phyloP scores from a whole-genome alignment of 495 filamentous ascomycete species.

The Hyaloscypha hepaticicola region DNA sequence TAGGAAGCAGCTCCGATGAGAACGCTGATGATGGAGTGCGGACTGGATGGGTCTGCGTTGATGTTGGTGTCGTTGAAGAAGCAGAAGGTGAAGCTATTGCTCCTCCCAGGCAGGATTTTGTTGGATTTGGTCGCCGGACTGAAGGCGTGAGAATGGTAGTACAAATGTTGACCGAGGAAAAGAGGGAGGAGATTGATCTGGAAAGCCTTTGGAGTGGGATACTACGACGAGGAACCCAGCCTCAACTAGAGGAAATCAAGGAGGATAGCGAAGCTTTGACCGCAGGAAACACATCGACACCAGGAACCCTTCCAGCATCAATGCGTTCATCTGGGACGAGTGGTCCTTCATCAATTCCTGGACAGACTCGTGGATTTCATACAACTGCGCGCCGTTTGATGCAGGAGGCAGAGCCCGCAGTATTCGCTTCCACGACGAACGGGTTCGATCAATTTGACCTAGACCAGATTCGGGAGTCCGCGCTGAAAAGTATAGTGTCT shows the following conservation, averaged over 20 bases:
- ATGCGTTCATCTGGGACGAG: background rate
- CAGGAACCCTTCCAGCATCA: background rate
- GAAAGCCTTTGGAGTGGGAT: conserved; percentile 69
- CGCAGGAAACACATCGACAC: background rate
- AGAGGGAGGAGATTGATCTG: conserved; percentile 78
- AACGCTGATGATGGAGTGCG: conserved; percentile 74
- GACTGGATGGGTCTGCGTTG: conserved; percentile 95
- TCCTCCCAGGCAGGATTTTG: conserved; percentile 48
- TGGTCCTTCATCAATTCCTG: background rate
- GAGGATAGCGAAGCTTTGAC: conserved; percentile 4
- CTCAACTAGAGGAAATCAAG: conserved; percentile 4
- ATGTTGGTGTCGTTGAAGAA: conserved; percentile 68
- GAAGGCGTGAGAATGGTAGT: conserved; percentile 70
- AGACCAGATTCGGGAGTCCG: conserved; percentile 8
- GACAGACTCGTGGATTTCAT: conserved; percentile 23
- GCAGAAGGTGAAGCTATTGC: conserved; percentile 39
- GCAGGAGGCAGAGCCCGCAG: background rate
- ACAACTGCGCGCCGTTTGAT: conserved; percentile 14
- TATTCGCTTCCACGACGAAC: background rate
- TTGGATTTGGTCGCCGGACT: conserved; percentile 69
- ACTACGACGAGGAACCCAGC: conserved; percentile 11
- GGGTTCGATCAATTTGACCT: conserved; percentile 16
- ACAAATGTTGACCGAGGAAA: conserved; percentile 86
- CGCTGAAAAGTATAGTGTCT: conserved; percentile 3
- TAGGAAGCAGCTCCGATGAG: conserved; percentile 52